phyloP scores from a whole-genome alignment of 495 filamentous ascomycete species.

The Neurospora sp. region DNA sequence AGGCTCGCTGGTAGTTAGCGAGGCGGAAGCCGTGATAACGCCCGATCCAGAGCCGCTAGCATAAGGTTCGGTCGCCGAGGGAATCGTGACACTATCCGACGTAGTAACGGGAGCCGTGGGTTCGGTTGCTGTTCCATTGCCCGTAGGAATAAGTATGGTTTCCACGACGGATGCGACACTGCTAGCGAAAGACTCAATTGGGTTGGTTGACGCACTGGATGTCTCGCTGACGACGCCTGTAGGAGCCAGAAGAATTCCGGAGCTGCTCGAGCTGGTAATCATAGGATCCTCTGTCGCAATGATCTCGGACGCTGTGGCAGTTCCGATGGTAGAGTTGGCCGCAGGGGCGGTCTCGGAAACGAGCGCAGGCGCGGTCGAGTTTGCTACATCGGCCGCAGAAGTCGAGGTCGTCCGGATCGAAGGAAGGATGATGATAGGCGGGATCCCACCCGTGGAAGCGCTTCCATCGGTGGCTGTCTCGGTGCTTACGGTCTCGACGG shows the following conservation, averaged over 20 bases:
- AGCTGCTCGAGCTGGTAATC: conserved; percentile 1
- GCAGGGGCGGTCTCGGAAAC: neutral
- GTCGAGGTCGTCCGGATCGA: conserved; percentile 1
- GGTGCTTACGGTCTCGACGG: neutral
- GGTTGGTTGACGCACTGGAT: neutral
- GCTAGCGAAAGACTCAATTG: conserved; percentile 1
- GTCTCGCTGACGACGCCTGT: conserved; percentile 7
- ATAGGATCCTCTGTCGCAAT: conserved; percentile 1
- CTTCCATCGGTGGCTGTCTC: neutral
- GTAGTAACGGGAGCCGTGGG: neutral
- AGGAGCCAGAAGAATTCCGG: conserved; percentile 5
- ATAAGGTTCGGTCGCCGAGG: neutral
- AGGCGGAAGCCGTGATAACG: neutral
- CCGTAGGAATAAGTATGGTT: neutral
- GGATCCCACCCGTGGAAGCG: neutral
- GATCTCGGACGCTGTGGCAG: neutral
- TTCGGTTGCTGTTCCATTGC: neutral
- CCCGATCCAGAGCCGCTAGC: neutral
- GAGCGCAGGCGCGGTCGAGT: neutral
- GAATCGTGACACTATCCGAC: neutral
- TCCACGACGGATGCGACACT: neutral
- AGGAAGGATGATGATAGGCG: conserved; percentile 1
- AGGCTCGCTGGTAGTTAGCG: neutral
- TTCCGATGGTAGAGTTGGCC: neutral
- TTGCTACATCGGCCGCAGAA: neutral